These are phyloP conservation scores for Ascosphaera apis DNA, from an alignment of 2,329 filamentous ascomycete species.

Conservation along the genomic window DNA sequence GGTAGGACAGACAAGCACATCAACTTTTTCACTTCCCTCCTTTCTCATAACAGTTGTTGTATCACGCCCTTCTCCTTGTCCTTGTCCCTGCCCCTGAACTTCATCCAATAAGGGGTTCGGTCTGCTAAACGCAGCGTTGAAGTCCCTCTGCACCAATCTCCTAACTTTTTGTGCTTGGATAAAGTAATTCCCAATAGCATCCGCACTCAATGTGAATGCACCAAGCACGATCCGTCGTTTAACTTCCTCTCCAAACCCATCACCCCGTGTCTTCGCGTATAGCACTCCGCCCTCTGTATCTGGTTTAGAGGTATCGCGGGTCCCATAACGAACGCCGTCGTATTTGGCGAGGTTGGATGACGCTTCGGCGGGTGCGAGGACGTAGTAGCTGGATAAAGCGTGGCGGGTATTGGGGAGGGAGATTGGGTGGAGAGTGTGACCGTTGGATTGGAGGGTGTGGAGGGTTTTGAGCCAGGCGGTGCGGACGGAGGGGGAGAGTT, in stretches of 20 bases:
- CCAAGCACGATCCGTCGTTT: slow-evolving; percentile 70
- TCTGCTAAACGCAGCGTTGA: slow-evolving; percentile 51
- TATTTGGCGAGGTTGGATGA: slow-evolving; percentile 93
- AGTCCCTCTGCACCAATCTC: slow-evolving; percentile 63
- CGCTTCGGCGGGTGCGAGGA: slow-evolving; percentile 84
- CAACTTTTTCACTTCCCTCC: slow-evolving; percentile 33
- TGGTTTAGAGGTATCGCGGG: slow-evolving; percentile 22
- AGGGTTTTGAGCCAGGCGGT: slow-evolving; percentile 45
- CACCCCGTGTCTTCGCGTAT: slow-evolving; percentile 52
- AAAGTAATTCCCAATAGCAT: slow-evolving; percentile 91
- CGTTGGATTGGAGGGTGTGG: slow-evolving; percentile 33
- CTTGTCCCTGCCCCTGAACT: slow-evolving; percentile 13
- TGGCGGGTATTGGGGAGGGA: slow-evolving; percentile 64
- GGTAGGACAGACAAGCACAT: slow-evolving; percentile 73
- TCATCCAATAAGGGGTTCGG: slow-evolving; percentile 37
- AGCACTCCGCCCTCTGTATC: slow-evolving; percentile 35
- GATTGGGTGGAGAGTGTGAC: slow-evolving; percentile 50
- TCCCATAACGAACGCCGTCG: slow-evolving; percentile 84
- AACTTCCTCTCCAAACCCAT: slow-evolving; percentile 65
- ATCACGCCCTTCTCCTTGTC: slow-evolving; percentile 29
- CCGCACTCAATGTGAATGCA: slow-evolving; percentile 70
- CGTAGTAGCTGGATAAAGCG: slow-evolving; percentile 81
- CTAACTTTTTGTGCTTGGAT: slow-evolving; percentile 78
- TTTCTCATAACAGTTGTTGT: too few species aligned
- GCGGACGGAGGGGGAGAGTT: slow-evolving; percentile 48